These are phyloP conservation scores for Kitagawia praeruptora DNA, from an alignment of 129 eudicot genomes.

Conservation along the genomic window DNA sequence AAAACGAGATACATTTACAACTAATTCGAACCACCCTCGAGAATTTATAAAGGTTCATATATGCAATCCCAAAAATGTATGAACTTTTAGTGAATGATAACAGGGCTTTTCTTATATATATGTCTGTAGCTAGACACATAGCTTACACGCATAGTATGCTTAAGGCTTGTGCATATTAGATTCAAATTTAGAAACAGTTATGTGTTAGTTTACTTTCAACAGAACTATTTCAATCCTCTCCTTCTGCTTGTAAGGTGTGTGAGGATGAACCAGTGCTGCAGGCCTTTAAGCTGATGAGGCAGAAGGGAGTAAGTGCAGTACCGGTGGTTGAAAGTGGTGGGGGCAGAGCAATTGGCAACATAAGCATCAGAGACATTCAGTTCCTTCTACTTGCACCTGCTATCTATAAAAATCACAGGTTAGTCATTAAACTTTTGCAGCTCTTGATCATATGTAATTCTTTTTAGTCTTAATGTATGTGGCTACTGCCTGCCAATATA, in stretches of 20 bases:
- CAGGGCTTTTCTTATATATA: no score
- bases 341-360: conserved; percentile 43
- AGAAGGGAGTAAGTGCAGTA: conserved; percentile 45
- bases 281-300: conserved; percentile 51
- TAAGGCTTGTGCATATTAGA: background rate
- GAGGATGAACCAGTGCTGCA: conserved; percentile 60
- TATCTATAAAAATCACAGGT: conserved; percentile 85
- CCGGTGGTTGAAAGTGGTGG: conserved; percentile 62
- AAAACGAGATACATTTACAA: no score
- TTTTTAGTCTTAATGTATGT: background rate
- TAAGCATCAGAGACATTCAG: conserved; percentile 54
- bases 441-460: background rate
- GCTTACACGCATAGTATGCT: background rate
- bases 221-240: background rate
- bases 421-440: conserved; percentile 1
- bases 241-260: conserved; percentile 22
- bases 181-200: background rate
- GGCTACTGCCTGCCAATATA: background rate
- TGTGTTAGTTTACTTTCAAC: background rate
- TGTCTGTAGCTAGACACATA: background rate
- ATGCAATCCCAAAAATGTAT: background rate
- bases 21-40: no score
- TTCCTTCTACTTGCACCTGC: conserved; percentile 74
- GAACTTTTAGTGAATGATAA: no score
- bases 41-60: background rate